phyloP scores from a whole-genome alignment of 176 grass and related monocot species.

The Aechmea fasciata region DNA sequence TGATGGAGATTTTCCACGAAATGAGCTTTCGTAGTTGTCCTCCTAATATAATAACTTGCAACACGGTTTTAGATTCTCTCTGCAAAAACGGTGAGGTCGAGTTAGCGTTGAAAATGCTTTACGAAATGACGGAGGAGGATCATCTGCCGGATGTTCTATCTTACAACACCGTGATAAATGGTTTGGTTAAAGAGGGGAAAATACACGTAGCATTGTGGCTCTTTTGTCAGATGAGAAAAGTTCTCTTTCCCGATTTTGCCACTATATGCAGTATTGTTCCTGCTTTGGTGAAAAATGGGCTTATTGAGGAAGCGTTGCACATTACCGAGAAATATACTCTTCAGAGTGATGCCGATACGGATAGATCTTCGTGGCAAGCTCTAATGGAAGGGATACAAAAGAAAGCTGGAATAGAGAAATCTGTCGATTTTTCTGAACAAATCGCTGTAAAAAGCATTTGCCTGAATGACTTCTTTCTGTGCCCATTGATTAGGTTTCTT shows the following conservation, averaged over 20 bases:
- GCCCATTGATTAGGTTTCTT: conserved; percentile 75
- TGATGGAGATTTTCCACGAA: conserved; percentile 50
- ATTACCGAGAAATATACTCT: conserved; percentile 40
- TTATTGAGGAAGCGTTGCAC: conserved; percentile 54
- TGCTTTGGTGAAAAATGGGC: conserved; percentile 59
- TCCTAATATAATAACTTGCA: conserved; percentile 76
- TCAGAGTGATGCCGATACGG: conserved; percentile 35
- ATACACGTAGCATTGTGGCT: conserved; percentile 57
- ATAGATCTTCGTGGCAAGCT: conserved; percentile 45
- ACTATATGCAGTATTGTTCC: conserved; percentile 72
- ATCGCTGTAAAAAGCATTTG: conserved; percentile 37
- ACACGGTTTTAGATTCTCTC: conserved; percentile 82
- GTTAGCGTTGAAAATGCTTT: conserved; percentile 53
- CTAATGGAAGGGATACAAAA: conserved; percentile 79
- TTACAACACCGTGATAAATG: conserved; percentile 77
- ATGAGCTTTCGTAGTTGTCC: conserved; percentile 43
- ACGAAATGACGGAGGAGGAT: conserved; percentile 55
- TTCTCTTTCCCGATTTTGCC: conserved; percentile 70
- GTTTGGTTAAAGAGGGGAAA: conserved; percentile 73
- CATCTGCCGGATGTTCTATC: conserved; percentile 66
- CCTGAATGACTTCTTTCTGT: conserved; percentile 55
- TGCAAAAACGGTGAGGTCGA: conserved; percentile 85
- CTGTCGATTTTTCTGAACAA: conserved; percentile 58
- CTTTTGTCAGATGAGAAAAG: conserved; percentile 86
- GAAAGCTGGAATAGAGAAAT: conserved; percentile 53